These are phyloP conservation scores for Alloteropsis semialata DNA, from an alignment of 176 grass and related monocot genomes.

Conservation along the genomic window DNA sequence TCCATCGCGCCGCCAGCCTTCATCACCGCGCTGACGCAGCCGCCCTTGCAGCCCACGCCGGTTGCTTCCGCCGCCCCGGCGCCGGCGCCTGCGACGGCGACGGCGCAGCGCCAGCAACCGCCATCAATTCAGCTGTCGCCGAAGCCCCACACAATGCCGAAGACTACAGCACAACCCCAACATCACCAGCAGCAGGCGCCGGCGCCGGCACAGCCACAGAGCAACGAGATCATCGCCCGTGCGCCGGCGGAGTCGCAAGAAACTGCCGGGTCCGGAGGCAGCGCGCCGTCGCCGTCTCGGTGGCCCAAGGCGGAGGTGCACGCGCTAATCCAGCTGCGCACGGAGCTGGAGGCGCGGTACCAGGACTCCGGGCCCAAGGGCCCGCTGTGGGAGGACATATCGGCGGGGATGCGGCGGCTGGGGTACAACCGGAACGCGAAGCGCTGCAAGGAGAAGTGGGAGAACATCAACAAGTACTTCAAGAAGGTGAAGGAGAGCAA, in stretches of 20 bases:
- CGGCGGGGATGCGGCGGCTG: constrained; percentile 59
- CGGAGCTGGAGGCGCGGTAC: constrained; percentile 81
- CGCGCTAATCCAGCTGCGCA: constrained; percentile 77
- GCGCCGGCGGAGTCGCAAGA: constrained; percentile 29
- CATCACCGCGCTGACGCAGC: constrained; percentile 32
- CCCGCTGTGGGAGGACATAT: constrained; percentile 97
- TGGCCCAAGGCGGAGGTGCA: constrained; percentile 98
- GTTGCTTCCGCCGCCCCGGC: constrained; percentile 3
- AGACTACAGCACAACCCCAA: constrained; percentile 14
- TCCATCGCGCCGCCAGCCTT: constrained; percentile 49
- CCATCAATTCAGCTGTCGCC: constrained; percentile 17
- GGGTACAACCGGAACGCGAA: constrained; percentile 87
- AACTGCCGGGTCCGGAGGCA: constrained; percentile 31
- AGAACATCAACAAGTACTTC: constrained; percentile 99
- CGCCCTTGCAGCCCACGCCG: not conserved
- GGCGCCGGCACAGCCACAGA: constrained; percentile 15
- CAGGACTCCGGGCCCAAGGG: constrained; percentile 93
- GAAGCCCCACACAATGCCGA: constrained; percentile 14
- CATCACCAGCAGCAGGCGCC: not conserved
- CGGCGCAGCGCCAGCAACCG: too few species aligned
- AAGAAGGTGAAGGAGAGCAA: constrained; percentile 99
- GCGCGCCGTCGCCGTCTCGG: constrained; percentile 67
- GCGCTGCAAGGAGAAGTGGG: constrained; percentile 98
- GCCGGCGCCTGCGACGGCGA: not conserved
- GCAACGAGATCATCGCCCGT: constrained; percentile 23